phyloP scores from a whole-genome alignment of 2,329 filamentous ascomycete species.

The Chrysosphaeria jannelii region DNA sequence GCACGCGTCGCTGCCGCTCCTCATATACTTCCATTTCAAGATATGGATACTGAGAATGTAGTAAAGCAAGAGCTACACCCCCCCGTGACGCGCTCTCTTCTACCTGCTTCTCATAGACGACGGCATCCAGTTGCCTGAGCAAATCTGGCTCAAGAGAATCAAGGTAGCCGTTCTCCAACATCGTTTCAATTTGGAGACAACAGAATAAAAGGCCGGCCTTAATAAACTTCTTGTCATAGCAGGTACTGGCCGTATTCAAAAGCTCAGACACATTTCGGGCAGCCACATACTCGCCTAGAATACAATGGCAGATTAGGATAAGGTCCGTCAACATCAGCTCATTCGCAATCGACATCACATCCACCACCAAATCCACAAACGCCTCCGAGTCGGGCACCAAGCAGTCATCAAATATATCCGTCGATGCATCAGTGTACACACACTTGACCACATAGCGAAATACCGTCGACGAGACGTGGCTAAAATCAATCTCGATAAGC shows the following conservation, averaged over 20 bases:
- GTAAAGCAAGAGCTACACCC: too few species aligned
- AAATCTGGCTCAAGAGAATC: constrained; percentile 65
- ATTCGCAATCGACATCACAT: constrained; percentile 70
- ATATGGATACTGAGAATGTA: too few species aligned
- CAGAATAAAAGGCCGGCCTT: constrained; percentile 71
- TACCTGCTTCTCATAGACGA: constrained; percentile 59
- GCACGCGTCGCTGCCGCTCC: constrained; percentile 37
- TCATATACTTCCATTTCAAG: constrained; percentile 35
- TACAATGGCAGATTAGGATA: constrained; percentile 62
- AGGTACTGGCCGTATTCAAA: constrained; percentile 63
- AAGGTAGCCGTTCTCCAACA: constrained; percentile 71
- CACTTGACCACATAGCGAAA: constrained; percentile 57
- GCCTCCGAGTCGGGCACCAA: constrained; percentile 44
- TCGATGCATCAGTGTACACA: constrained; percentile 57
- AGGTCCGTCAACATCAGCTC: constrained; percentile 86
- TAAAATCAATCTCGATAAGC: constrained; percentile 42
- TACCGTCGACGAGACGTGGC: constrained; percentile 40
- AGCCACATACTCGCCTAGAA: constrained; percentile 60
- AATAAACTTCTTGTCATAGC: constrained; percentile 61
- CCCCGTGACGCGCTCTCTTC: too few species aligned
- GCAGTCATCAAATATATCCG: constrained; percentile 54
- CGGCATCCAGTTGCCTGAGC: constrained; percentile 47
- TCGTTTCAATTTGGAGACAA: constrained; percentile 66
- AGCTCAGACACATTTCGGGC: constrained; percentile 63
- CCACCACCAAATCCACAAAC: constrained; percentile 67